Conservation (phyloP, 2,329 filamentous ascomycete species). For the Stenocarpella maydis region DNA sequence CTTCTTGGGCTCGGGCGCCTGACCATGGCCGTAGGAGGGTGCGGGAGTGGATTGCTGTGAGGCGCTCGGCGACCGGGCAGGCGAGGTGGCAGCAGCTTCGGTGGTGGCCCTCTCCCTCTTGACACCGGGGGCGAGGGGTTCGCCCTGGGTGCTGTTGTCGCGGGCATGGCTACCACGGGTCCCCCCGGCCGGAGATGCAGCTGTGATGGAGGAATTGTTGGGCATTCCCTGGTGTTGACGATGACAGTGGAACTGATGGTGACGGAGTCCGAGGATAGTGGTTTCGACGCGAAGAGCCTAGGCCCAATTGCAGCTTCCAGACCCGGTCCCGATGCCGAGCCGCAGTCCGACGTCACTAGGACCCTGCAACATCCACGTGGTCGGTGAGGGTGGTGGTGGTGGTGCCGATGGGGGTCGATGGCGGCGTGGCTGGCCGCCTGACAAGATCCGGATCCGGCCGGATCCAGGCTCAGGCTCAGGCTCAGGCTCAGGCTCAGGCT, state of each 20-base stretch:
- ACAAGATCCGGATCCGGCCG: not conserved
- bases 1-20: slow-evolving; percentile 48
- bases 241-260: not conserved
- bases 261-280: not conserved
- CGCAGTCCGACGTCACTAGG: slow-evolving; percentile 27
- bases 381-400: slow-evolving; percentile 1
- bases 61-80: slow-evolving; percentile 6
- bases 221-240: slow-evolving; percentile 24
- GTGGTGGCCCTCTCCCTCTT: slow-evolving; percentile 31
- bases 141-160: slow-evolving; percentile 23
- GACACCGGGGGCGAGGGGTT: slow-evolving; percentile 8
- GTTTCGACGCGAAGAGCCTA: not conserved
- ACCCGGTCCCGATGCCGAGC: slow-evolving; percentile 20
- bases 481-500: not conserved
- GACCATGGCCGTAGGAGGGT: slow-evolving; percentile 14
- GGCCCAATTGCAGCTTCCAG: not conserved
- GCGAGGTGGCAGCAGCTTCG: slow-evolving; percentile 17
- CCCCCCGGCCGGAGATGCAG: slow-evolving; percentile 28
- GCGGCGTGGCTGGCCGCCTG: not conserved
- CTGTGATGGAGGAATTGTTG: slow-evolving; percentile 30
- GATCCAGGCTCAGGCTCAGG: not conserved
- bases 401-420: not conserved
- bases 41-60: slow-evolving; percentile 28
- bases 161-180: slow-evolving; percentile 29
- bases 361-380: slow-evolving; percentile 27